Evolutionary conservation across 1,284 basidiomycete genomes (phyloP).

Genomic region (Sphaerobolus stellatus): DNA sequence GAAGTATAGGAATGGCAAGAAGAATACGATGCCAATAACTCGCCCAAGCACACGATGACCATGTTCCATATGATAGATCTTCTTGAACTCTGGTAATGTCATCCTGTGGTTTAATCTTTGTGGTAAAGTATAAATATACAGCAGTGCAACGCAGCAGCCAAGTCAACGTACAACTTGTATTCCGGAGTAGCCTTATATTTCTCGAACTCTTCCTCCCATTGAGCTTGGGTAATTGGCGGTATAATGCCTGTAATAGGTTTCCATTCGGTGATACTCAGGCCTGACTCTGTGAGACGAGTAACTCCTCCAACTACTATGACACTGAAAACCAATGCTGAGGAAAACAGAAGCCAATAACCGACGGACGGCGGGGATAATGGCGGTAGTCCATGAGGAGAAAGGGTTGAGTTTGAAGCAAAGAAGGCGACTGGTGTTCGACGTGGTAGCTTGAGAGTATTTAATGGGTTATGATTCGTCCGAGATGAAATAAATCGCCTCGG

Average conservation of each 20-base stretch:
- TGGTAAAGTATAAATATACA: not conserved
- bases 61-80: slow-evolving; percentile 99
- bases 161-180: slow-evolving; percentile 79
- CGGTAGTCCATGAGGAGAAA: slow-evolving; percentile 41
- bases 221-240: slow-evolving; percentile 73
- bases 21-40: slow-evolving; percentile 80
- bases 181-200: slow-evolving; percentile 97
- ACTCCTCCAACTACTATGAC: slow-evolving; percentile 96
- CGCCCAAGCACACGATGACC: slow-evolving; percentile 92
- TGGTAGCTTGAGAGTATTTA: not conserved
- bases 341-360: slow-evolving; percentile 79
- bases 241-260: slow-evolving; percentile 87
- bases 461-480: too few relatives aligned
- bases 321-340: slow-evolving; percentile 83
- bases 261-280: slow-evolving; percentile 98
- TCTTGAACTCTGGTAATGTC: slow-evolving; percentile 88
- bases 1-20: slow-evolving; percentile 82
- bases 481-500: too few relatives aligned
- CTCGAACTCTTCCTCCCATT: slow-evolving; percentile 90
- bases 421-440: slow-evolving; percentile 25
- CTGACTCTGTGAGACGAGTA: slow-evolving; percentile 96
- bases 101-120: slow-evolving; percentile 86
- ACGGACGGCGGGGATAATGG: slow-evolving; percentile 74
- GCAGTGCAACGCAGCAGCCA: not conserved
- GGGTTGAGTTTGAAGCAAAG: slow-evolving; percentile 40